A percentile compares a stretch with the other conserved stretches of the same genome.
phyloP scores from a whole-genome alignment of 495 filamentous ascomycete species.

The Chaetomidium leptoderma region DNA sequence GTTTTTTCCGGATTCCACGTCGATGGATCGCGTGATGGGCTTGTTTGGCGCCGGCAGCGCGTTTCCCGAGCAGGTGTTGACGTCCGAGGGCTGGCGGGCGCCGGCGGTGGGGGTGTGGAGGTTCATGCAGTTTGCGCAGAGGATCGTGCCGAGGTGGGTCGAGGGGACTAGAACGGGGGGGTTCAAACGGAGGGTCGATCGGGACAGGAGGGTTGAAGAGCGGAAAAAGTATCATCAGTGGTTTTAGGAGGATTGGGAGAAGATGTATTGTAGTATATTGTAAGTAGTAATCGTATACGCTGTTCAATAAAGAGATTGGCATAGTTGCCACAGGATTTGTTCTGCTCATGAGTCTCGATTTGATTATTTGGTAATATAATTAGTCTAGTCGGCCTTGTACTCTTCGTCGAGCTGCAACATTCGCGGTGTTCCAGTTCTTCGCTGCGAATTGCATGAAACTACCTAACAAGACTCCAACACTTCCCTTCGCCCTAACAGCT shows the following conservation, averaged over 20 bases:
- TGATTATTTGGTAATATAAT: no score
- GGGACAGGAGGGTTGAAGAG: neutral
- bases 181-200: neutral
- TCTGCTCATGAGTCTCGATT: no score
- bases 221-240: neutral
- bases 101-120: conserved; percentile 24
- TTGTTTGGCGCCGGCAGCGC: conserved; percentile 28
- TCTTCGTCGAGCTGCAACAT: no score
- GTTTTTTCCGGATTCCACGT: conserved; percentile 3
- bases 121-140: conserved; percentile 25
- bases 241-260: neutral
- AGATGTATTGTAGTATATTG: neutral
- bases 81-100: conserved; percentile 11
- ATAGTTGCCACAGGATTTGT: no score
- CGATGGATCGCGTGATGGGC: conserved; percentile 1
- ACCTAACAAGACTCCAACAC: no score
- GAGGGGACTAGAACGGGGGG: neutral
- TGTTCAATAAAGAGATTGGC: neutral
- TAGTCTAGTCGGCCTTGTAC: no score
- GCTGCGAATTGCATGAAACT: no score
- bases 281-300: neutral
- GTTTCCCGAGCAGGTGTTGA: conserved; percentile 21
- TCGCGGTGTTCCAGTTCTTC: no score
- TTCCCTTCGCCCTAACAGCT: no score
- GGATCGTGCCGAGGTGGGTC: conserved; percentile 23